phyloP scores from a whole-genome alignment of 2,329 filamentous ascomycete species.

The Calonectria pseudoturangicola region DNA sequence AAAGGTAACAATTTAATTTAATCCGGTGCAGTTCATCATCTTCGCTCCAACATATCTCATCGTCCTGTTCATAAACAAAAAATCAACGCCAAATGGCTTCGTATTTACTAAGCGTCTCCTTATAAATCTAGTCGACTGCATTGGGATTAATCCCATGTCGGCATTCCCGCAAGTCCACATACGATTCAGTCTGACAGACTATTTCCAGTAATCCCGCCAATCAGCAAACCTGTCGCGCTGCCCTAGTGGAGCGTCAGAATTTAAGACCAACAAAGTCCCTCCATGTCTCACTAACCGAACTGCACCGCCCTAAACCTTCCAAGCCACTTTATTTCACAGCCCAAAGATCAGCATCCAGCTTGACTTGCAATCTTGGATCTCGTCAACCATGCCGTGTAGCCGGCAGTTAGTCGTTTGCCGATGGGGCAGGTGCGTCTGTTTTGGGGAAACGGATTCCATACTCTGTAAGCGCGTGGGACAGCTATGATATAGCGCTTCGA shows the following conservation, averaged over 20 bases:
- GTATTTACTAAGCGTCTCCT: not conserved
- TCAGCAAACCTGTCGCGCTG: not conserved
- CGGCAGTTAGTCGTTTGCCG: not conserved
- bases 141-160: not conserved
- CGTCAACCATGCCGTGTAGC: not conserved
- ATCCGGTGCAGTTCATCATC: no score
- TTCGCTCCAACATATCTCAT: no score
- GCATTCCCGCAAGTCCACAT: not conserved
- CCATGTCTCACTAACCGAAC: not conserved
- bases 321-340: constrained; percentile 9
- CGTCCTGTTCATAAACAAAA: no score
- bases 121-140: not conserved
- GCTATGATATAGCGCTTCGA: not conserved
- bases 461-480: not conserved
- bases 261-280: constrained; percentile 12
- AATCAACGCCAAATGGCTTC: no score
- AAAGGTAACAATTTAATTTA: no score
- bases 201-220: not conserved
- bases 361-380: not conserved
- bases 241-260: not conserved
- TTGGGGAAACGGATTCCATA: not conserved
- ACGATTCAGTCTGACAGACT: not conserved
- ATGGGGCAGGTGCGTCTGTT: not conserved
- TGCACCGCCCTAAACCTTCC: not conserved
- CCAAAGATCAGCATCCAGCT: not conserved